Evolutionary conservation across 306 rosid species (phyloP).

Genomic region (Pachyrhizus erosus): DNA sequence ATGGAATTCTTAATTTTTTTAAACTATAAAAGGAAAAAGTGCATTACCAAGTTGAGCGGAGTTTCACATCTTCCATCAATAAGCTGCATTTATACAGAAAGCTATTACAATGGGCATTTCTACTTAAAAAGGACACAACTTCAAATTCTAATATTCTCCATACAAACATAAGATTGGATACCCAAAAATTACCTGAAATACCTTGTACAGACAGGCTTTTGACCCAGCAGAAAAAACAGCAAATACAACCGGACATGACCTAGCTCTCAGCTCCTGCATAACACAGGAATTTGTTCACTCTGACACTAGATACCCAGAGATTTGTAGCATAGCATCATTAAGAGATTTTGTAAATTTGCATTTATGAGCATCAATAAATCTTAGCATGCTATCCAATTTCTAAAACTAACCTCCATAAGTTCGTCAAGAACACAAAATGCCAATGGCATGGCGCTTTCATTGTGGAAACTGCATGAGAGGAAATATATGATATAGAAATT

Average conservation of each 20-base stretch:
- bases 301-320: slow-evolving; percentile 7
- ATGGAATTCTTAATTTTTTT: not conserved
- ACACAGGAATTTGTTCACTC: slow-evolving; percentile 35
- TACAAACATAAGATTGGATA: slow-evolving; percentile 28
- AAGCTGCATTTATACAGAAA: slow-evolving; percentile 64
- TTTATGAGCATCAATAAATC: slow-evolving; percentile 31
- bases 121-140: slow-evolving; percentile 31
- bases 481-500: slow-evolving; percentile 29
- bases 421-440: slow-evolving; percentile 83
- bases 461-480: slow-evolving; percentile 69
- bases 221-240: slow-evolving; percentile 86
- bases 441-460: slow-evolving; percentile 74
- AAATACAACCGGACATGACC: slow-evolving; percentile 83
- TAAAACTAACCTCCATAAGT: slow-evolving; percentile 80
- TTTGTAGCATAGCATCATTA: not conserved
- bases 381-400: slow-evolving; percentile 30
- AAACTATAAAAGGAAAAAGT: not conserved
- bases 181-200: slow-evolving; percentile 70
- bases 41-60: slow-evolving; percentile 69
- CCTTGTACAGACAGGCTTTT: slow-evolving; percentile 85
- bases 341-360: slow-evolving; percentile 20
- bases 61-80: slow-evolving; percentile 79
- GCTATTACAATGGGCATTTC: slow-evolving; percentile 31
- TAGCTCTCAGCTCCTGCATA: slow-evolving; percentile 75
- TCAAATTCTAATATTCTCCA: slow-evolving; percentile 28